phyloP scores from a whole-genome alignment of 805 yeast genomes.

The Cephaloascus albidus region DNA sequence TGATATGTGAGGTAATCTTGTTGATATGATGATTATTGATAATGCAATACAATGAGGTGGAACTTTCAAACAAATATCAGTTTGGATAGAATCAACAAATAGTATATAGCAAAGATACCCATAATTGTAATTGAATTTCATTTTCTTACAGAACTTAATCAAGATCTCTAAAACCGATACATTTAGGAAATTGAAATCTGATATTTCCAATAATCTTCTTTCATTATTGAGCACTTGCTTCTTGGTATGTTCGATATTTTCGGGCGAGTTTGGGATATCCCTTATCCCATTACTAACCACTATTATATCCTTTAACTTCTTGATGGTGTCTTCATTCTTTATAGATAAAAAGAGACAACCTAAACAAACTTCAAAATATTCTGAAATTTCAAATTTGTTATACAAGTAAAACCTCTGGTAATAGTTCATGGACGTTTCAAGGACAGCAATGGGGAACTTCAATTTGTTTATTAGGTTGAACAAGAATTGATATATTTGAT shows the following conservation, averaged over 20 bases:
- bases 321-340: constrained; percentile 79
- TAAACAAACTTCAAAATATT: constrained; percentile 55
- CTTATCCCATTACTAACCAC: constrained; percentile 33
- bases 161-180: constrained; percentile 59
- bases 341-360: constrained; percentile 63
- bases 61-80: constrained; percentile 56
- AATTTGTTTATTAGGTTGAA: constrained; percentile 42
- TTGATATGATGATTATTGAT: constrained; percentile 54
- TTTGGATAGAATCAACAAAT: constrained; percentile 60
- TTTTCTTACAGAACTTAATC: constrained; percentile 48
- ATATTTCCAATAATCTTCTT: constrained; percentile 63
- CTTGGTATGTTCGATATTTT: constrained; percentile 40
- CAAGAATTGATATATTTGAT: constrained; percentile 44
- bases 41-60: constrained; percentile 75
- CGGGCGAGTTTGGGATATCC: constrained; percentile 13
- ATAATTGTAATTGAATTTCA: constrained; percentile 32
- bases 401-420: constrained; percentile 65
- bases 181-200: constrained; percentile 72
- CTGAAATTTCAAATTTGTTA: constrained; percentile 46
- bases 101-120: constrained; percentile 65
- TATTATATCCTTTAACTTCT: constrained; percentile 58
- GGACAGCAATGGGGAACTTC: constrained; percentile 61
- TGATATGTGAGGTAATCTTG: constrained; percentile 28
- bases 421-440: constrained; percentile 63
- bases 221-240: constrained; percentile 53